A percentile compares a stretch with the other conserved stretches of the same genome.
Evolutionary conservation across 139 green algal species (phyloP).

Genomic region (Nannochloris sp.): DNA sequence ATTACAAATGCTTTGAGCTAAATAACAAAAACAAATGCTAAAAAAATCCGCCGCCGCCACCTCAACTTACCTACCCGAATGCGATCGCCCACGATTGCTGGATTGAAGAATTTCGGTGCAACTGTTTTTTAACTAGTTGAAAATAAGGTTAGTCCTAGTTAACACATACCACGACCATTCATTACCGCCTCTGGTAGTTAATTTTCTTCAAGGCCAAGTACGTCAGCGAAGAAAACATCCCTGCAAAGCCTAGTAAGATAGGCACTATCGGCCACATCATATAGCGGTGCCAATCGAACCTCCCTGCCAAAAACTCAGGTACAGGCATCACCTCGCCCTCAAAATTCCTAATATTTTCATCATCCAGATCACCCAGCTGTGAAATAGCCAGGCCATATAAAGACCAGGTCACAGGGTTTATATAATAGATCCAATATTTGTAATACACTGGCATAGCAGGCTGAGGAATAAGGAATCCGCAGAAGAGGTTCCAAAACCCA

Average conservation of each 20-base stretch:
- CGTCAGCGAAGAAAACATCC: slow-evolving; percentile 3
- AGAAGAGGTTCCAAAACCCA: slow-evolving; percentile 42
- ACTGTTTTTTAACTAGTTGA: too few relatives aligned
- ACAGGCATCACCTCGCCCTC: slow-evolving; percentile 5
- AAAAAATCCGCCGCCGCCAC: too few relatives aligned
- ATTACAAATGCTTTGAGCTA: too few relatives aligned
- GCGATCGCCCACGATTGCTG: too few relatives aligned
- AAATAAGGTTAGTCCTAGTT: too few relatives aligned
- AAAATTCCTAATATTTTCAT: neutral
- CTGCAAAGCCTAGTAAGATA: slow-evolving; percentile 14
- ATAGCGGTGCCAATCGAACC: slow-evolving; percentile 31
- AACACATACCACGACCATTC: too few relatives aligned
- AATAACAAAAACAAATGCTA: too few relatives aligned
- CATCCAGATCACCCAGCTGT: slow-evolving; percentile 23
- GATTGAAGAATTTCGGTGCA: too few relatives aligned
- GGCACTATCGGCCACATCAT: neutral
- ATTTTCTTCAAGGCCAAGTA: slow-evolving; percentile 5
- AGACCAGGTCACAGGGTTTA: slow-evolving; percentile 24
- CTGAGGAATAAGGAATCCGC: slow-evolving; percentile 32
- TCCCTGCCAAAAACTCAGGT: slow-evolving; percentile 21
- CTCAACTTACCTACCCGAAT: too few relatives aligned
- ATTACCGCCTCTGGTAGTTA: slow-evolving; percentile 19
- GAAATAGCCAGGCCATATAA: slow-evolving; percentile 22
- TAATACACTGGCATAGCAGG: slow-evolving; percentile 27
- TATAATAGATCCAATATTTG: slow-evolving; percentile 42